A percentile compares a stretch with the other conserved stretches of the same genome.
Conservation (phyloP, 331 rosid genomes). For the Cydonia oblonga region DNA sequence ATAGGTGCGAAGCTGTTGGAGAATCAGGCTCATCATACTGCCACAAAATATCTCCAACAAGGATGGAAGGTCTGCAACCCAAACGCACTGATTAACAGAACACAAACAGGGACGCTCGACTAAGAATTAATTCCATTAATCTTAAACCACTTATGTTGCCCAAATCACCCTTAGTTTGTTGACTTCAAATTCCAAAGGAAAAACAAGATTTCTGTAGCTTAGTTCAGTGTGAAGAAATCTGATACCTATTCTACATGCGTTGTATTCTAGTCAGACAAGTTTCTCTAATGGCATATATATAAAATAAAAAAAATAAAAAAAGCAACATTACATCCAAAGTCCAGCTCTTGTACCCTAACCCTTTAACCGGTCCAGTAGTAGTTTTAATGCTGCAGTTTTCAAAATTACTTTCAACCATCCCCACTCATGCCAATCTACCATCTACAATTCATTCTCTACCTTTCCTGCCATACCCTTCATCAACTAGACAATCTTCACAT, state of each 20-base stretch:
- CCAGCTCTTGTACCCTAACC: neutral
- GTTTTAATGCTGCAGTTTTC: neutral
- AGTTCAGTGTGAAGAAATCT: neutral
- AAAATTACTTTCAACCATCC: neutral
- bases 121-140: neutral
- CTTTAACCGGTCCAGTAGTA: neutral
- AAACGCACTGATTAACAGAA: conserved; percentile 16
- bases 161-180: neutral
- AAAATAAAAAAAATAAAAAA: too few relatives aligned
- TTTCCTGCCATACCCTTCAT: neutral
- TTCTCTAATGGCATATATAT: neutral
- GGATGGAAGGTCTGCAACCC: conserved; percentile 80
- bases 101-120: neutral
- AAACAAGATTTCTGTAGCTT: neutral
- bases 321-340: neutral
- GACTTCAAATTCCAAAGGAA: neutral
- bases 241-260: neutral
- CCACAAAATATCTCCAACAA: conserved; percentile 87
- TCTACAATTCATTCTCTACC: neutral
- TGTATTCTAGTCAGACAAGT: neutral
- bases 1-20: conserved; percentile 46
- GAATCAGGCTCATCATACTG: conserved; percentile 63
- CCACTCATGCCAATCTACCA: neutral
- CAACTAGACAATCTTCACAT: neutral
- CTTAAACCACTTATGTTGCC: neutral